Conservation (phyloP, 768 basidiomycete genomes). For the Rickenella mellea region DNA sequence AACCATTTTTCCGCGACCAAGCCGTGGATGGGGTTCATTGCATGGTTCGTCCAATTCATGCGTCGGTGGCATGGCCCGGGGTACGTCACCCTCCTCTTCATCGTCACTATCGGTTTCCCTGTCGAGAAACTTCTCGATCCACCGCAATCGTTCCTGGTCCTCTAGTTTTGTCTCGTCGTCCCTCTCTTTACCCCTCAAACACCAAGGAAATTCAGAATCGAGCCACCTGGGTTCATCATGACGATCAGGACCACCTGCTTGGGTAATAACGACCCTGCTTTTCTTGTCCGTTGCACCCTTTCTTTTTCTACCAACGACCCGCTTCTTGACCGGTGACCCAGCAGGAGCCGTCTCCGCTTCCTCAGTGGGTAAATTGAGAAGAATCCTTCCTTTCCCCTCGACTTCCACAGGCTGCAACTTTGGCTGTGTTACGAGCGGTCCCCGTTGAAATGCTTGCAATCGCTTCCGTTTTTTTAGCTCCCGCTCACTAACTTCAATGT, state of each 20-base stretch:
- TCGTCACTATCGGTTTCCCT: constrained; percentile 56
- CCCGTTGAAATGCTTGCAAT: constrained; percentile 51
- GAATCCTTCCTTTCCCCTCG: constrained; percentile 59
- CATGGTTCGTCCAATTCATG: constrained; percentile 23
- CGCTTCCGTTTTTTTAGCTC: constrained; percentile 60
- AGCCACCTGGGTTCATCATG: constrained; percentile 63
- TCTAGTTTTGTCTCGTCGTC: constrained; percentile 41
- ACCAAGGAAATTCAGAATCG: constrained; percentile 74
- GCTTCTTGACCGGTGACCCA: constrained; percentile 25
- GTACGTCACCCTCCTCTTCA: constrained; percentile 15
- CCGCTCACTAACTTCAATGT: constrained; percentile 34
- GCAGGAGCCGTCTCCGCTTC: constrained; percentile 21
- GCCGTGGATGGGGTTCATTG: constrained; percentile 22
- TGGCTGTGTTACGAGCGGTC: constrained; percentile 19
- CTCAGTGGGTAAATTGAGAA: constrained; percentile 48
- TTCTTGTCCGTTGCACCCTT: constrained; percentile 21
- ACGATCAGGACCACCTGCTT: constrained; percentile 5
- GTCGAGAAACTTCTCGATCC: constrained; percentile 65
- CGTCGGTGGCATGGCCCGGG: constrained; percentile 8
- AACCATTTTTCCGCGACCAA: constrained; percentile 55
- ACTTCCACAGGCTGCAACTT: constrained; percentile 55
- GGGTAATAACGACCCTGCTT: constrained; percentile 9
- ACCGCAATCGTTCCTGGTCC: constrained; percentile 49
- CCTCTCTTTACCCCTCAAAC: constrained; percentile 46
- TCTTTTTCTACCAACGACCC: constrained; percentile 39